These are phyloP conservation scores for Hyaloscypha bicolor DNA, from an alignment of 495 filamentous ascomycete genomes.

Conservation along the genomic window DNA sequence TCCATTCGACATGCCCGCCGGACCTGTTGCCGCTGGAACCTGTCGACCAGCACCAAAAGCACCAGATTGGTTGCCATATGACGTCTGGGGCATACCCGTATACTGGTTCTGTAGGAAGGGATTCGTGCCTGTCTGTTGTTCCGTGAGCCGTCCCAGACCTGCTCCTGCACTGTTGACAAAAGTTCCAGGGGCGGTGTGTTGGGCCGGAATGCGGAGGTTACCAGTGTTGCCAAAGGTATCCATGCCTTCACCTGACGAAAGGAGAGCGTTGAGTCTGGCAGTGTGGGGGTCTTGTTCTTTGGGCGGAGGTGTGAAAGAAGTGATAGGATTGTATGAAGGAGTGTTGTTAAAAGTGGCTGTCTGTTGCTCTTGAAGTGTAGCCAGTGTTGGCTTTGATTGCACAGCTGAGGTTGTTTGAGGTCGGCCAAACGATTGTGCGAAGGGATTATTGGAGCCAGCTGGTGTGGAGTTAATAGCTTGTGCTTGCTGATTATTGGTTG, in stretches of 20 bases:
- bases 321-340: constrained; percentile 38
- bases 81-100: constrained; percentile 73
- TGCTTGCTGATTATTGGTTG: constrained; percentile 46
- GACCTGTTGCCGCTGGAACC: constrained; percentile 78
- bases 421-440: constrained; percentile 61
- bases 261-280: constrained; percentile 85
- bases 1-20: constrained; percentile 53
- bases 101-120: constrained; percentile 84
- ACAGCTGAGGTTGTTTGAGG: constrained; percentile 49
- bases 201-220: constrained; percentile 90
- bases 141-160: constrained; percentile 66
- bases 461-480: constrained; percentile 60
- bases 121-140: constrained; percentile 84
- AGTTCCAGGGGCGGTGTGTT: constrained; percentile 95
- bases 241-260: constrained; percentile 84
- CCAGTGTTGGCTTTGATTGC: constrained; percentile 63
- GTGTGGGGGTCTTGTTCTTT: constrained; percentile 72
- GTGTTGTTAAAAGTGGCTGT: constrained; percentile 51
- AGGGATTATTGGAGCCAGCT: constrained; percentile 97
- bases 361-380: constrained; percentile 71
- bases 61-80: constrained; percentile 38
- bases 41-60: constrained; percentile 41
- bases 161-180: constrained; percentile 95
- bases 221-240: constrained; percentile 98
- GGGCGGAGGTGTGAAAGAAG: constrained; percentile 45